A percentile compares a stretch with the other conserved stretches of the same genome.
phyloP scores from a whole-genome alignment of 1,284 basidiomycete species.

The Ceratobasidium sp. region DNA sequence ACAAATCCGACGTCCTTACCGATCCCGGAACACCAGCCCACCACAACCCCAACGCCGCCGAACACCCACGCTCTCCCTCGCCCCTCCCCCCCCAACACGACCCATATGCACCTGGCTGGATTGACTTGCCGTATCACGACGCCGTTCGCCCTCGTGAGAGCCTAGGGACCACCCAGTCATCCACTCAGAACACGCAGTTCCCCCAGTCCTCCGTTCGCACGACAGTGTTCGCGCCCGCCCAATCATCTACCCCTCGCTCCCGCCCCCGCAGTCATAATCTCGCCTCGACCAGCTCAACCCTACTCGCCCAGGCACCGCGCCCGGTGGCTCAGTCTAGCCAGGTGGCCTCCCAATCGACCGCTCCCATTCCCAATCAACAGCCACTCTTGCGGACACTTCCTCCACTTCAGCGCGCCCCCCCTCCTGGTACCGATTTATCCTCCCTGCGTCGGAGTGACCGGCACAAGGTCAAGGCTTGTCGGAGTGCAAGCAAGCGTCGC shows the following conservation, averaged over 20 bases:
- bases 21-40: too few species aligned
- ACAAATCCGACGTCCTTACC: background rate
- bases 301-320: background rate
- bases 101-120: background rate
- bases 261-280: background rate
- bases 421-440: background rate
- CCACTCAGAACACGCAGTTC: background rate
- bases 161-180: background rate
- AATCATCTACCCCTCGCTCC: background rate
- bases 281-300: background rate
- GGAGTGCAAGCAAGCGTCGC: background rate
- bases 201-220: background rate
- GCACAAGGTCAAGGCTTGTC: background rate
- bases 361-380: background rate
- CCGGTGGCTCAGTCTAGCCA: background rate
- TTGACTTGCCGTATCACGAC: background rate
- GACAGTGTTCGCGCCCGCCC: background rate
- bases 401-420: constrained; percentile 1
- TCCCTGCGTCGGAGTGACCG: background rate
- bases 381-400: background rate
- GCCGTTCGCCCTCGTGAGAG: background rate
- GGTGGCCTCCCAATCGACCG: background rate
- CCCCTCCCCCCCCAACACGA: background rate
- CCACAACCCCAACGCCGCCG: background rate
- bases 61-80: constrained; percentile 5